phyloP scores from a whole-genome alignment of 208 protist species.

The Trypanosoma vivax region DNA sequence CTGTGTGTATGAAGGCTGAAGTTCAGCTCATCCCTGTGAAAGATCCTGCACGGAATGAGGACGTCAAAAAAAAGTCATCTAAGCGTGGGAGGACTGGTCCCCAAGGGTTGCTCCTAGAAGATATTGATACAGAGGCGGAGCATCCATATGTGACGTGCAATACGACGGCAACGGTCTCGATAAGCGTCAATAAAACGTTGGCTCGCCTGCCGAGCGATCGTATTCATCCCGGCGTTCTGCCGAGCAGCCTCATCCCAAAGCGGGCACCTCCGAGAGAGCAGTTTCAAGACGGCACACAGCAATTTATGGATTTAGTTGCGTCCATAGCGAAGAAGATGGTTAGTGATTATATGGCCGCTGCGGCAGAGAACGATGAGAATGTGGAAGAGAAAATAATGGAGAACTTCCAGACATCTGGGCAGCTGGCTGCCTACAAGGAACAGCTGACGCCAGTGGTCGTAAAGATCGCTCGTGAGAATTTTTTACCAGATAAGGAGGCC shows the following conservation, averaged over 20 bases:
- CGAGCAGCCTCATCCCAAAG: slow-evolving; percentile 67
- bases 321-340: slow-evolving; percentile 22
- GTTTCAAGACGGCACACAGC: slow-evolving; percentile 24
- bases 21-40: slow-evolving; percentile 38
- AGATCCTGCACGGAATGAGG: slow-evolving; percentile 3
- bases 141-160: slow-evolving; percentile 67
- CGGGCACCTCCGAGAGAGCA: slow-evolving; percentile 19
- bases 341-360: slow-evolving; percentile 14
- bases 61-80: slow-evolving; percentile 23
- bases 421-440: slow-evolving; percentile 65
- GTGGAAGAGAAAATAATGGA: slow-evolving; percentile 37
- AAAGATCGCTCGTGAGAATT: slow-evolving; percentile 57
- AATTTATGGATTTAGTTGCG: slow-evolving; percentile 17
- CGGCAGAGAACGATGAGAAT: slow-evolving; percentile 1
- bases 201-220: slow-evolving; percentile 71
- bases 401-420: slow-evolving; percentile 65
- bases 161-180: slow-evolving; percentile 47
- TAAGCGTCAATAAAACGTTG: slow-evolving; percentile 60
- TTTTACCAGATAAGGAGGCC: slow-evolving; percentile 22
- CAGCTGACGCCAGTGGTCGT: slow-evolving; percentile 64
- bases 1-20: slow-evolving; percentile 25
- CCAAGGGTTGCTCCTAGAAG: slow-evolving; percentile 58
- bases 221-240: slow-evolving; percentile 49
- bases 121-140: slow-evolving; percentile 31
- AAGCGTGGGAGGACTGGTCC: slow-evolving; percentile 34